phyloP scores from a whole-genome alignment of 192 early-diverging fungal species.

The Entomortierella lignicola region DNA sequence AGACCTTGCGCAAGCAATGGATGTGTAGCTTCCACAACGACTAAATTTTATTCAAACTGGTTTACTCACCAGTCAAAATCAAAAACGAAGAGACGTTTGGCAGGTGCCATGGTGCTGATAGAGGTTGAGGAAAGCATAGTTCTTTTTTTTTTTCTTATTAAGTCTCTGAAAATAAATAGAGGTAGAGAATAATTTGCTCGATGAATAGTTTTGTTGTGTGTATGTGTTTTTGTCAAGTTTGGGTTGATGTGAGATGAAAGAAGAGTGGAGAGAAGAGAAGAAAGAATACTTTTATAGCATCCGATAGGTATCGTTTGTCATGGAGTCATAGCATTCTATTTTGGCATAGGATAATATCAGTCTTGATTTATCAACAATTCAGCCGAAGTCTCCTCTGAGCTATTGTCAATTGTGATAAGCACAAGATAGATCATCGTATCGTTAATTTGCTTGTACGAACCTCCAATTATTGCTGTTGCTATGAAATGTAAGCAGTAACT shows the following conservation, averaged over 20 bases:
- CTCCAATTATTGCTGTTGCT: not conserved
- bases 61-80: constrained; percentile 74
- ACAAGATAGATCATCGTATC: not conserved
- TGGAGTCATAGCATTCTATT: not conserved
- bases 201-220: too few species aligned
- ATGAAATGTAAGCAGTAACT: not conserved
- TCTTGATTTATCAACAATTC: constrained; percentile 9
- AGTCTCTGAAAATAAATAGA: too few species aligned
- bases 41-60: too few species aligned
- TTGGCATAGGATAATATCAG: not conserved
- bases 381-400: not conserved
- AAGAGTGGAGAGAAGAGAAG: not conserved
- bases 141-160: not conserved
- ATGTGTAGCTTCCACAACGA: too few species aligned
- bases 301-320: not conserved
- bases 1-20: not conserved
- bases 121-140: constrained; percentile 25
- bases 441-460: not conserved
- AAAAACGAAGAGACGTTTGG: constrained; percentile 66
- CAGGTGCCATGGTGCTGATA: not conserved
- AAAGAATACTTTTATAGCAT: not conserved
- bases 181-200: too few species aligned
- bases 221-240: too few species aligned
- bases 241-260: too few species aligned
- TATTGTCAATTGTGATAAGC: not conserved